Conservation (phyloP, 345 rosid genomes). For the Murraya paniculata region DNA sequence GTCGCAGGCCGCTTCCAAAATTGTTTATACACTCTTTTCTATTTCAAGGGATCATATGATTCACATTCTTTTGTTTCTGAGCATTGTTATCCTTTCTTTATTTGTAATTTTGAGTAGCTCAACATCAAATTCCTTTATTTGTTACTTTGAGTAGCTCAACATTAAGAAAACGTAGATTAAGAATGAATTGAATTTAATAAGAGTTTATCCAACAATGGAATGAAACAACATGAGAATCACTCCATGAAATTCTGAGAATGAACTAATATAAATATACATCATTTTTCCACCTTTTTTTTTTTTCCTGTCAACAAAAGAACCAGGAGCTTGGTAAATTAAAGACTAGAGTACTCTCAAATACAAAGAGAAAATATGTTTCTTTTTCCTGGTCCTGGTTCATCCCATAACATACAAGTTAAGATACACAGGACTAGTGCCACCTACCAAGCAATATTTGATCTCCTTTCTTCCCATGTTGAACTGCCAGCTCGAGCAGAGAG, state of each 20-base stretch:
- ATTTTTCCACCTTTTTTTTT: no score
- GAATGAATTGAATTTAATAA: background rate
- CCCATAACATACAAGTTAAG: background rate
- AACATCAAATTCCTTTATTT: no score
- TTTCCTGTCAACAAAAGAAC: background rate
- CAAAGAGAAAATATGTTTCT: background rate
- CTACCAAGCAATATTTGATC: background rate
- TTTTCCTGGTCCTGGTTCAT: background rate
- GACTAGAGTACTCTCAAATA: background rate
- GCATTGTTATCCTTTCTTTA: no score
- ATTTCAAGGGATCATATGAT: background rate
- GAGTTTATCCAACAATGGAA: background rate
- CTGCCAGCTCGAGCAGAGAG: constrained; percentile 13
- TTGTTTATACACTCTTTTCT: background rate
- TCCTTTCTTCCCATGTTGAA: constrained; percentile 9
- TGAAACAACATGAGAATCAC: background rate
- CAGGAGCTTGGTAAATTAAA: background rate
- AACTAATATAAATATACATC: background rate
- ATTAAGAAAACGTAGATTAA: no score
- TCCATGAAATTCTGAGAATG: background rate
- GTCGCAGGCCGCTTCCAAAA: background rate
- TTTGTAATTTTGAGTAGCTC: no score
- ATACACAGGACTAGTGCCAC: background rate
- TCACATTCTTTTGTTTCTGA: no score
- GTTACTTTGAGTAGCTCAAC: no score